Base-by-base conservation (phyloP, 2,329 filamentous ascomycete genomes). In the Trichoderma sp. region DNA sequence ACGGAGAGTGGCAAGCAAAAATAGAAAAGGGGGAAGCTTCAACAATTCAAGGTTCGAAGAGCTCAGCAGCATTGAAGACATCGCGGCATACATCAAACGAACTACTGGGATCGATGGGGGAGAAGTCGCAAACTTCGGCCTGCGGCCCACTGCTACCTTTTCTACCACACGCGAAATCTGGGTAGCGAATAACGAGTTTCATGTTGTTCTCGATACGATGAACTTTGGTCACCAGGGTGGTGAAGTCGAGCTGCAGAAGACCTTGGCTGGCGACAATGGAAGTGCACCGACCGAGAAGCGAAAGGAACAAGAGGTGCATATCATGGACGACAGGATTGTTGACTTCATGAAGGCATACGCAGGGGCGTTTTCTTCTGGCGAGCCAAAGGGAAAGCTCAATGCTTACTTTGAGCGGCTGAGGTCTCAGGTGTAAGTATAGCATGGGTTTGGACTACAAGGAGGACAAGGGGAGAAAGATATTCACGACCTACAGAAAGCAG, bases 221-320 rank as follows among this genome's bases (percentile, higher is more conserved):
- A 56, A 68, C 31, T 68, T 68, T 52, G 64, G 64, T 6, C 56
- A 68, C 43, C 4, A 59, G 10, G 64, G 60, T 29, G 64, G 64
- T 7, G 64, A 68, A 24, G 43, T 68, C 16, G 64, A 68, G 21
- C 56, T 68, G 8, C 55, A 68, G 29, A 57, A 60, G n/a, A 4
- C 19, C 3, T 35, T 68, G 43, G 21, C 7, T 2, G 27, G 40
- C 24, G 61, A 19, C 19, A 7, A 37, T 35, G 61, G 61, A 13
- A 1, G n/a, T 11, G 29, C 24, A 1, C 19, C 40, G 21, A 53
- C 43, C 24, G 64, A 60, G 43, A 14, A 40, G 43, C 64, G 57
- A 10, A 57, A 68, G 10, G 43, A 68, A 6, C 8, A 27, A 1
- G 31, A 52, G 37, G 29, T 68, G 56, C 29, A 53, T 10, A 16